These are phyloP conservation scores for Globisporangium polare DNA, from an alignment of 352 stramenopile genomes.

Conservation along the genomic window DNA sequence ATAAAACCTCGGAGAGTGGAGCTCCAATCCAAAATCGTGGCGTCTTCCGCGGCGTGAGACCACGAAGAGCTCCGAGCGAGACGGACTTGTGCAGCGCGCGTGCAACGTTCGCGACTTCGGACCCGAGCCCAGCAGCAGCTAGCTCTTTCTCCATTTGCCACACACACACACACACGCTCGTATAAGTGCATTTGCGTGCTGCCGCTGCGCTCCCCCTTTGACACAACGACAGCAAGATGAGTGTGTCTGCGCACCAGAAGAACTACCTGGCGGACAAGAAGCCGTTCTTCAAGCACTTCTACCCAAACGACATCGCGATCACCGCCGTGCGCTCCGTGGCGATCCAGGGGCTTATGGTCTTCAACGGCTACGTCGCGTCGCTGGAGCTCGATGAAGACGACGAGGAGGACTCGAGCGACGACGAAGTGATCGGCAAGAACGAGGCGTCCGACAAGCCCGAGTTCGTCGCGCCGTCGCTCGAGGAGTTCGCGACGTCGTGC, in stretches of 20 bases:
- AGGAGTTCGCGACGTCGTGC: slow-evolving; percentile 53
- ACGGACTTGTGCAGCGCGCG: too few species aligned
- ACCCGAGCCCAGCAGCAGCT: neutral
- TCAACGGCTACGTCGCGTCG: slow-evolving; percentile 76
- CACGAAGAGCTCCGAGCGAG: neutral
- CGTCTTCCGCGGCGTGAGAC: neutral
- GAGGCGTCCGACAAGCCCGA: slow-evolving; percentile 31
- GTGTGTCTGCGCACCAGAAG: slow-evolving; percentile 51
- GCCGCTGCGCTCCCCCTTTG: neutral
- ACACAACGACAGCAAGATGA: slow-evolving; percentile 31
- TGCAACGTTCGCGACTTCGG: too few species aligned
- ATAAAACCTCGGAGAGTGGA: too few species aligned
- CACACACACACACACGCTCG: neutral
- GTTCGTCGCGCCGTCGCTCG: slow-evolving; percentile 45
- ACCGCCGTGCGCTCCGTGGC: slow-evolving; percentile 52
- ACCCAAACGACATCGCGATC: slow-evolving; percentile 62
- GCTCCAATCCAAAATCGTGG: neutral
- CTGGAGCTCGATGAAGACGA: slow-evolving; percentile 65
- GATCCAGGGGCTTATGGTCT: slow-evolving; percentile 69
- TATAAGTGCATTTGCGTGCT: neutral
- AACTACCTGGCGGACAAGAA: slow-evolving; percentile 84
- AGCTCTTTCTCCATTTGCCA: neutral
- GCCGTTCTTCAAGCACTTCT: slow-evolving; percentile 82
- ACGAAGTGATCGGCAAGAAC: slow-evolving; percentile 29
- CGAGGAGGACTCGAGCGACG: slow-evolving; percentile 45